Evolutionary conservation across 106 monocot species (phyloP), one percentile per base, ranked within the genome.

Genomic region (Dioscorea alata): DNA sequence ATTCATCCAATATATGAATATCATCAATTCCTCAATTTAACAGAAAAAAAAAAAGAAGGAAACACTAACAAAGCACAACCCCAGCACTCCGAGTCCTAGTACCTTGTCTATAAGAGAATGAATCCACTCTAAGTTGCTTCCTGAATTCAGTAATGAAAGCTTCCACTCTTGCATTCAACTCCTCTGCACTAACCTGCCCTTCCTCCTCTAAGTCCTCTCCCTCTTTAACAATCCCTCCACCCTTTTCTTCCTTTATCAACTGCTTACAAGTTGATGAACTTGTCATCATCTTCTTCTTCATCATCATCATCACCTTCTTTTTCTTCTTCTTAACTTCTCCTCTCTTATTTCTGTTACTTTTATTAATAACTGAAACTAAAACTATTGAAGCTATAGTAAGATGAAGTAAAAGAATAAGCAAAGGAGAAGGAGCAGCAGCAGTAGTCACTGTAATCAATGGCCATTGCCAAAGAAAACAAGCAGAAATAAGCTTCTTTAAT

Each of bases 91-190:
- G 2, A 28, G 10, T 42, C 9, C 42, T 42, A 42, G 6, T 6
- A 0, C 10, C 9, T 8, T 42, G 9, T 6, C 42, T 42, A 42
- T 64, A 33, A 64, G 64, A 33, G 64, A 64, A 49, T 2, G 65
- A 66, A 66, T 66, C 65, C 33, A 66, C 10, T 21, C 65, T 66
- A 19, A 66, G 65, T 49, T 66, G 65, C 34, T 21, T 48, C 65
- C 48, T 66, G 48, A 66, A 66, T 2, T 48, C 35, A 17, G 34
- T 42, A 2, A 66, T 66, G 65, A 66, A 66, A 17, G 65, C 65
- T 48, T 66, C 65, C 22, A 42, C 65, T 2, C 48, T 31, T 48
- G 16, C 22, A 42, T 66, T 66, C 65, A 66, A 21, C 35, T 64
- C 63, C 35, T 64, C 63, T 7, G 35, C 63, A 24, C 33, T 9